Evolutionary conservation across 805 yeast genomes (phyloP), one percentile per base, ranked within the genome.

Genomic region (Candida suzukii): DNA sequence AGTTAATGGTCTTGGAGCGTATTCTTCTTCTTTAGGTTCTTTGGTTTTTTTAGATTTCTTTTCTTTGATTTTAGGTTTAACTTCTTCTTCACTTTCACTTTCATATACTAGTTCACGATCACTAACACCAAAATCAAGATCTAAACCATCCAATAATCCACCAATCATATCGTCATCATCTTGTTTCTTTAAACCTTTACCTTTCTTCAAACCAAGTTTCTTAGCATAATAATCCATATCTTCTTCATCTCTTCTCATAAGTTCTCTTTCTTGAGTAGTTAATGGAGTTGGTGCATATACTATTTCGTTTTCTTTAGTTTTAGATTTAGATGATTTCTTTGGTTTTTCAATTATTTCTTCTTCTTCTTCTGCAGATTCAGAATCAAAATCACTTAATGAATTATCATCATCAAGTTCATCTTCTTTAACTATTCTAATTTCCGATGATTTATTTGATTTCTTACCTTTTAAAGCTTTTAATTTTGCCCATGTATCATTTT

Each of bases 191-290:
- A 82, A 65, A 14, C 67, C 68, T 41, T 70, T 71, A 0, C 78
- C 75, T 47, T 78, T 78, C 42, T 67, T 69, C 50, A 85, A 58
- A 1, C 95, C 95, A 10, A 90, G 67, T 52, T 84, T 81, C 47
- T 82, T 83, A 3, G 96, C 90, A 58, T 88, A 90, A 54, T 82
- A 87, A 34, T 73, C 77, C 63, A 85, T 80, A 41, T 90, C 95
- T 42, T 76, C 80, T 44, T 86, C 95, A 49, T 85, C 95, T 46
- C 73, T 70, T 37, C 65, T 63, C 49, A 74, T 54, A 27, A 71
- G 61, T 6, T 73, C 75, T 29, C 67, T 66, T 29, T 78, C 80
- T 4, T 69, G 68, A 2, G 74, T 66, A 7, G 68, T 60, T 48
- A 52, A 47, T 38, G 52, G n/a, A n/a, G n/a, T n/a, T n/a, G n/a